Conservation (phyloP, 257 asterid genomes). For the Scutellaria baicalensis region DNA sequence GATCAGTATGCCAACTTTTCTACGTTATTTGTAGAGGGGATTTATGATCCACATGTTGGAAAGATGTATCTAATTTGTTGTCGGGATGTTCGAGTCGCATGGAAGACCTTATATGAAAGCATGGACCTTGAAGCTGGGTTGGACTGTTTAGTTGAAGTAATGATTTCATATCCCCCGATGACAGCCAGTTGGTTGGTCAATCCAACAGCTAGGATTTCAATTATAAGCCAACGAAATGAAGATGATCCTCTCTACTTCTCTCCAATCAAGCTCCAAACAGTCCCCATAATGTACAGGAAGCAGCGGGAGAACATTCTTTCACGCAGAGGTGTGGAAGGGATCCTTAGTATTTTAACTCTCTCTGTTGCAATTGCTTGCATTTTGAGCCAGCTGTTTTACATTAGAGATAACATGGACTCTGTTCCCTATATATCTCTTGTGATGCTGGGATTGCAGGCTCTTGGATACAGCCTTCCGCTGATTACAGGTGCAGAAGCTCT, state of each 20-base stretch:
- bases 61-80: slow-evolving; percentile 84
- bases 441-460: slow-evolving; percentile 78
- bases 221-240: slow-evolving; percentile 52
- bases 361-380: slow-evolving; percentile 62
- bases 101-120: slow-evolving; percentile 70
- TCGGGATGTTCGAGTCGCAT: slow-evolving; percentile 73
- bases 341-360: slow-evolving; percentile 54
- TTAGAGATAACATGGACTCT: slow-evolving; percentile 41
- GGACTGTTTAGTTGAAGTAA: slow-evolving; percentile 64
- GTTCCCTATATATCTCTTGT: slow-evolving; percentile 60
- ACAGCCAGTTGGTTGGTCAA: slow-evolving; percentile 63
- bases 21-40: slow-evolving; percentile 58
- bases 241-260: slow-evolving; percentile 72
- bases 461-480: slow-evolving; percentile 64
- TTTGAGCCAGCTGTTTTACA: slow-evolving; percentile 52
- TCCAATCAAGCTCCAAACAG: slow-evolving; percentile 55
- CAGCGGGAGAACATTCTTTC: slow-evolving; percentile 87
- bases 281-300: slow-evolving; percentile 67
- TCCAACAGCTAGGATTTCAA: slow-evolving; percentile 60
- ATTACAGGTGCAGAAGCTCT: slow-evolving; percentile 67
- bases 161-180: slow-evolving; percentile 65
- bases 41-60: slow-evolving; percentile 63
- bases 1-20: slow-evolving; percentile 38
- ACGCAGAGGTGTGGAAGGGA: slow-evolving; percentile 72
- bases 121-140: slow-evolving; percentile 77